Conservation (phyloP, 805 yeast species). For the Suhomyces sp. region DNA sequence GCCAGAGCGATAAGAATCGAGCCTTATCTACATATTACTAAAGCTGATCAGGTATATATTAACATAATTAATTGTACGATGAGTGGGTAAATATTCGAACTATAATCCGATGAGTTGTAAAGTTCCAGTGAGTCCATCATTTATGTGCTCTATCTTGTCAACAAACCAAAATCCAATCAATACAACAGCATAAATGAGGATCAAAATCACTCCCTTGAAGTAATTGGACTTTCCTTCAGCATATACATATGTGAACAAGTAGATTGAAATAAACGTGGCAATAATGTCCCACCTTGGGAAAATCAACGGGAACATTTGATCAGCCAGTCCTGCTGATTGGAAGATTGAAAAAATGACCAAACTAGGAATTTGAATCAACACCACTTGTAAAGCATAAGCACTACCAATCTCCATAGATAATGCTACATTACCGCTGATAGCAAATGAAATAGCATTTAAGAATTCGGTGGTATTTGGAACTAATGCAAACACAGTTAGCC, state of each 20-base stretch:
- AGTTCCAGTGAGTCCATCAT: slow-evolving; percentile 18
- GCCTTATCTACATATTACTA: no score
- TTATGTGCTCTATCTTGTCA: slow-evolving; percentile 33
- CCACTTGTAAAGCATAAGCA: slow-evolving; percentile 95
- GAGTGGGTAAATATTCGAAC: background rate
- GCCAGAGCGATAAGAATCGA: no score
- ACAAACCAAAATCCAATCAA: slow-evolving; percentile 78
- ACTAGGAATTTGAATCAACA: slow-evolving; percentile 88
- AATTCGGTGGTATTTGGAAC: slow-evolving; percentile 98
- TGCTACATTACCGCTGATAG: slow-evolving; percentile 93
- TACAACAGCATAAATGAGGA: slow-evolving; percentile 72
- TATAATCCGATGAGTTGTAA: background rate
- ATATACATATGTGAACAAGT: slow-evolving; percentile 86
- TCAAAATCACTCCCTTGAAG: slow-evolving; percentile 88
- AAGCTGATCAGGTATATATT: background rate
- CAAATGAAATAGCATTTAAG: slow-evolving; percentile 94
- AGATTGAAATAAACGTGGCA: slow-evolving; percentile 80
- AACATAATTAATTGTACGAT: background rate
- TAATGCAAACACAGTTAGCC: slow-evolving; percentile 89
- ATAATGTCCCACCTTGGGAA: slow-evolving; percentile 96
- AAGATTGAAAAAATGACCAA: slow-evolving; percentile 71
- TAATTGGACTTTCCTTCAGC: slow-evolving; percentile 97
- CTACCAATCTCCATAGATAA: slow-evolving; percentile 96
- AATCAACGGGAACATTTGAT: slow-evolving; percentile 69
- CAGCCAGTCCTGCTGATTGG: slow-evolving; percentile 38